Percentiles rank a stretch among this genome's conserved stretches.
phyloP scores from a whole-genome alignment of 1,284 basidiomycete genomes.

The Cutaneotrichosporon cutaneum region DNA sequence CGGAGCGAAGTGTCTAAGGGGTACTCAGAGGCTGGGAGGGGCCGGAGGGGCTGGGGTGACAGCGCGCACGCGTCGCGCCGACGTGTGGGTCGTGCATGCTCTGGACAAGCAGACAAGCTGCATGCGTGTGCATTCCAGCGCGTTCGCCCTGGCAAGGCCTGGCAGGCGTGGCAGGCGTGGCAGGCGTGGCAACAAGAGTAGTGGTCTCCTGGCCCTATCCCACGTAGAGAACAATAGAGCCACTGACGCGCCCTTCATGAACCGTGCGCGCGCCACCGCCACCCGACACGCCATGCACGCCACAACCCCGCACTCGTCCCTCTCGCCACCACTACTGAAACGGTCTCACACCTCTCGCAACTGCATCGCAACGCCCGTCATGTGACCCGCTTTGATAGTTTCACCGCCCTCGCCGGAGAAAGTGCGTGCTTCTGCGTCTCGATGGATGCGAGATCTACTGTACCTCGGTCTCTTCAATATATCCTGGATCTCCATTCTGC shows the following conservation, averaged over 20 bases:
- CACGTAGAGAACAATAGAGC: conserved; percentile 1
- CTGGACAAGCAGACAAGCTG: no score
- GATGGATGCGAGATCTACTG: no score
- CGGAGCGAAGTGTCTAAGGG: not conserved
- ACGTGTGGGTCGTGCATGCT: no score
- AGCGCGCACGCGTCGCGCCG: no score
- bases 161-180: no score
- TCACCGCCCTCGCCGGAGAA: not conserved
- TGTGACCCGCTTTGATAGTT: not conserved
- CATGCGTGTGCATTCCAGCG: not conserved
- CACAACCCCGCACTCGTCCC: not conserved
- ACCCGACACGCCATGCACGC: not conserved
- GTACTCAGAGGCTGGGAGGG: not conserved
- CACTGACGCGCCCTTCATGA: not conserved
- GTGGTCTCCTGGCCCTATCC: no score
- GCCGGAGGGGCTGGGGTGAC: not conserved
- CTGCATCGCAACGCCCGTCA: no score
- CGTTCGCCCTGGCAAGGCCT: not conserved
- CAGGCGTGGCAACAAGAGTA: no score
- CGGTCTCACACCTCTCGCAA: not conserved
- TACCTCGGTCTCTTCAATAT: no score
- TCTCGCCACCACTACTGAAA: not conserved
- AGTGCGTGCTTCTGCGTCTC: no score
- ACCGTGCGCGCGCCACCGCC: not conserved
- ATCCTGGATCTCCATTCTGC: no score